These are phyloP conservation scores for Cicer chorassanicum DNA, from an alignment of 306 rosid genomes.

Conservation along the genomic window DNA sequence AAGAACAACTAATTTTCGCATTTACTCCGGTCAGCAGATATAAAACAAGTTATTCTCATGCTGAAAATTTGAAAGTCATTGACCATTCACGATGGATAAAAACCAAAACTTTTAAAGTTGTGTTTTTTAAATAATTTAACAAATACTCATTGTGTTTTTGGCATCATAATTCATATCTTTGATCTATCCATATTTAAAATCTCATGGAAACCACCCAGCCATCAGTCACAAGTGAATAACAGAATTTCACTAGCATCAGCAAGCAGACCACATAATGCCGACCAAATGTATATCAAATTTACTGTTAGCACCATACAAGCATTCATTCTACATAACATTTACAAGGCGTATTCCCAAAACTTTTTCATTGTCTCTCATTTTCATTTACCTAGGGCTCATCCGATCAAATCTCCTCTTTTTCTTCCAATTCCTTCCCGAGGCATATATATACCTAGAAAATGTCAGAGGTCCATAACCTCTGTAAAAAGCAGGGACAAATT, in stretches of 20 bases:
- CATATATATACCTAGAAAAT: not conserved
- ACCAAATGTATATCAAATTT: constrained; percentile 4
- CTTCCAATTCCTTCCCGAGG: not conserved
- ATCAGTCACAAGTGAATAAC: constrained; percentile 15
- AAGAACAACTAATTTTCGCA: constrained; percentile 24
- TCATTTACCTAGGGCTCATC: constrained; percentile 29
- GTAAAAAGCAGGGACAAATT: constrained; percentile 18
- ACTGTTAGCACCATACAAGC: constrained; percentile 1
- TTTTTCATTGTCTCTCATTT: not conserved
- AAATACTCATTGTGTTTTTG: constrained; percentile 3
- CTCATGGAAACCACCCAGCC: constrained; percentile 31
- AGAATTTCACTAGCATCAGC: constrained; percentile 22
- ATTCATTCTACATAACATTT: constrained; percentile 20
- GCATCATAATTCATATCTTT: constrained; percentile 9
- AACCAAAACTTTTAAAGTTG: constrained; percentile 12
- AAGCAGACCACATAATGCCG: constrained; percentile 26
- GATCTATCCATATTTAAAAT: constrained; percentile 34
- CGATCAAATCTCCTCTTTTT: not conserved
- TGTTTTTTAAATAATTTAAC: not conserved
- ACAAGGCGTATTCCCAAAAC: constrained; percentile 19
- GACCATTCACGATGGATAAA: constrained; percentile 13
- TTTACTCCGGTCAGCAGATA: constrained; percentile 17
- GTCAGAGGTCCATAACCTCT: not conserved
- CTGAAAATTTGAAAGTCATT: constrained; percentile 16
- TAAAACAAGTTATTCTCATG: constrained; percentile 25